Conservation (phyloP, 441 rosid species). For the Raphanus hybrid region DNA sequence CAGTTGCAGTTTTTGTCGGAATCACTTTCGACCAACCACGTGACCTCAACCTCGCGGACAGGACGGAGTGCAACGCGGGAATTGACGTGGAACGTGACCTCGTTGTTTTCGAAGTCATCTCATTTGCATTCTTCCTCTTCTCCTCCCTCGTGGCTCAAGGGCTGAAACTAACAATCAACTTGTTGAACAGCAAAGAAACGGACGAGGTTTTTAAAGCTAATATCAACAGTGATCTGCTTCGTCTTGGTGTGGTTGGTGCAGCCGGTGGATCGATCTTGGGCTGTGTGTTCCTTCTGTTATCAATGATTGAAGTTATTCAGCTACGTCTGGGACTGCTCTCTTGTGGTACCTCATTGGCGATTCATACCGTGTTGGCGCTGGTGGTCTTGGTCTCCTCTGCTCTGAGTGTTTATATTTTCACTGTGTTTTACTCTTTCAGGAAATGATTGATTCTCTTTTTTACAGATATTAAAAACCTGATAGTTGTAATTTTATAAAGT, state of each 20-base stretch:
- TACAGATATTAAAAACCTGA: background rate
- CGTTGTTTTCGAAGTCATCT: slow-evolving; percentile 38
- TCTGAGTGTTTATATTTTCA: slow-evolving; percentile 37
- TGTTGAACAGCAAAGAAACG: no score
- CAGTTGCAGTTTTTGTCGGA: slow-evolving; percentile 43
- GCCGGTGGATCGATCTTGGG: no score
- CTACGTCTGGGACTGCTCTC: no score
- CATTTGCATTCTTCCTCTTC: slow-evolving; percentile 41
- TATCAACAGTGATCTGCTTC: no score
- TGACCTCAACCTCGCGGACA: slow-evolving; percentile 31
- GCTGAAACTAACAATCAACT: background rate
- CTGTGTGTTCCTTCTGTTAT: no score
- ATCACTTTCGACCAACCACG: slow-evolving; percentile 31
- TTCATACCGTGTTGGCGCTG: slow-evolving; percentile 4
- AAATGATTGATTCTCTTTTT: slow-evolving; percentile 16
- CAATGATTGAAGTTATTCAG: no score
- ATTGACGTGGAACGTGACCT: slow-evolving; percentile 34
- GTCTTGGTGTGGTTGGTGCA: no score
- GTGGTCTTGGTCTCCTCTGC: slow-evolving; percentile 41
- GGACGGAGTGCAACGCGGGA: slow-evolving; percentile 36
- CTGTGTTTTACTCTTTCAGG: slow-evolving; percentile 42
- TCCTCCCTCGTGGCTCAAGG: slow-evolving; percentile 45
- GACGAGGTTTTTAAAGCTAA: no score
- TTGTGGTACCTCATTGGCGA: no score
- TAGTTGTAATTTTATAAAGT: background rate